Conservation (phyloP, 2,329 filamentous ascomycete genomes). For the Arthroderma sp. region DNA sequence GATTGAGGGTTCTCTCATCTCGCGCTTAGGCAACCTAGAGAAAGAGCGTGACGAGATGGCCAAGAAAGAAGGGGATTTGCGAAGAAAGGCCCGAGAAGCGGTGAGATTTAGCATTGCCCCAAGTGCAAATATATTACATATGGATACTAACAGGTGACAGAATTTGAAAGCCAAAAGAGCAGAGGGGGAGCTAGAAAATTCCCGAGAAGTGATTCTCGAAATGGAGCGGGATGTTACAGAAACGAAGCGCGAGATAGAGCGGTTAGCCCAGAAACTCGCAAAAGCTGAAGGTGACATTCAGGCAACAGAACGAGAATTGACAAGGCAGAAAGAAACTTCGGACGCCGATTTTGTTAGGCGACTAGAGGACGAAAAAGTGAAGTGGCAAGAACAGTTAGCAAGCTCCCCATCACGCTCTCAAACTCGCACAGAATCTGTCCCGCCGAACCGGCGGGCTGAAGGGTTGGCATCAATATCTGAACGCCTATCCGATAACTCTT, state of each 20-base stretch:
- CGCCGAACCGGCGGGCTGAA: conserved; percentile 29
- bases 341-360: conserved; percentile 45
- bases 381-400: conserved; percentile 40
- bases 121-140: neutral
- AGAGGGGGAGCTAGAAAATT: conserved; percentile 70
- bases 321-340: conserved; percentile 45
- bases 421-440: conserved; percentile 27
- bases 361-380: conserved; percentile 52
- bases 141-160: conserved; percentile 25
- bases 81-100: conserved; percentile 77
- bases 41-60: conserved; percentile 81
- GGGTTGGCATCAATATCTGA: conserved; percentile 20
- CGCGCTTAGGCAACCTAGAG: conserved; percentile 64
- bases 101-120: conserved; percentile 37
- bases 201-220: conserved; percentile 34
- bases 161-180: conserved; percentile 53
- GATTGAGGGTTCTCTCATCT: conserved; percentile 74
- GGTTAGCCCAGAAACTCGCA: conserved; percentile 27
- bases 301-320: conserved; percentile 43
- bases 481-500: conserved; percentile 29
- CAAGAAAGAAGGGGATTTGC: conserved; percentile 70
- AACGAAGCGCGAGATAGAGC: conserved; percentile 47
- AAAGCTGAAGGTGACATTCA: conserved; percentile 49
- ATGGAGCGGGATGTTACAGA: conserved; percentile 46
- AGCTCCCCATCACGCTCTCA: conserved; percentile 23